These are phyloP conservation scores for Ogataea minuta DNA, from an alignment of 805 yeast genomes.

Conservation along the genomic window DNA sequence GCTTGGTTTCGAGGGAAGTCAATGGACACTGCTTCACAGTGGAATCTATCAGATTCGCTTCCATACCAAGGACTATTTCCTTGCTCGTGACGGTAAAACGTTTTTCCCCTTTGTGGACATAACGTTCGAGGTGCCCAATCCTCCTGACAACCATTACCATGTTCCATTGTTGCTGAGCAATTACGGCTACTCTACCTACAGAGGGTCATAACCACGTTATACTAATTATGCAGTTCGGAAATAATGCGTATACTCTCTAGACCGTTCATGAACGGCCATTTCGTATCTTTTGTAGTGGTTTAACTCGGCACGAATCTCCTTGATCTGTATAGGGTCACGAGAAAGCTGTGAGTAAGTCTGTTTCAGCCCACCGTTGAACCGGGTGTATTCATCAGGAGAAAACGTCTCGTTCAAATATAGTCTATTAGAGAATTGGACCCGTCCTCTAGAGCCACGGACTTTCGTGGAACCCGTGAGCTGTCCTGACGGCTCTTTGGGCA, in stretches of 20 bases:
- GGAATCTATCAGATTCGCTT: conserved; percentile 78
- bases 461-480: not conserved
- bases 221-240: conserved; percentile 38
- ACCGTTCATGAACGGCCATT: conserved; percentile 66
- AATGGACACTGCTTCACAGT: conserved; percentile 48
- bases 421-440: conserved; percentile 43
- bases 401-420: conserved; percentile 51
- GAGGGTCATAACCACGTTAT: conserved; percentile 49
- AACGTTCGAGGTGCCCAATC: conserved; percentile 60
- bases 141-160: conserved; percentile 81
- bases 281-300: conserved; percentile 59
- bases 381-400: conserved; percentile 49
- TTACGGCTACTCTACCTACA: conserved; percentile 85
- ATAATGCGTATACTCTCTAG: conserved; percentile 63
- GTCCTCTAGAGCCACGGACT: conserved; percentile 8
- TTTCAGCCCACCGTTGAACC: conserved; percentile 52
- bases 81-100: conserved; percentile 40
- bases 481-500: conserved; percentile 2
- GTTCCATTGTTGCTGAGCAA: conserved; percentile 83
- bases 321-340: conserved; percentile 49
- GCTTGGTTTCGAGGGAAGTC: conserved; percentile 17
- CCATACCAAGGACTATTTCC: conserved; percentile 67
- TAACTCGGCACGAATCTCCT: conserved; percentile 60
- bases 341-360: conserved; percentile 42
- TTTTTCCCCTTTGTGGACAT: conserved; percentile 91